These are phyloP conservation scores for Cladosporium sp. DNA, from an alignment of 2,329 filamentous ascomycete species.

Conservation along the genomic window DNA sequence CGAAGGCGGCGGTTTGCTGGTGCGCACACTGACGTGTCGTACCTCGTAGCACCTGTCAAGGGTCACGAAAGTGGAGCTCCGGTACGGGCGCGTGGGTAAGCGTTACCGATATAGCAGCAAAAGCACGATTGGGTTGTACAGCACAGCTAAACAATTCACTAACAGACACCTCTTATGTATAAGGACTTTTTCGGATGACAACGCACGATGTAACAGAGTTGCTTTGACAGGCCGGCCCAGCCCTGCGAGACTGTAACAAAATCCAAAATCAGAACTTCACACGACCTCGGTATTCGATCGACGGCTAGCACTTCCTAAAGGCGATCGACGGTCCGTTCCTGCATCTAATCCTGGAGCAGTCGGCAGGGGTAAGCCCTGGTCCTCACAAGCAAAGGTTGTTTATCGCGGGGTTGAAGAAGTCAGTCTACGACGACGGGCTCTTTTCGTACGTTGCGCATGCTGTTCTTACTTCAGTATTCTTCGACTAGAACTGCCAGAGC, in stretches of 20 bases:
- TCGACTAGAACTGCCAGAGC: too few relatives aligned
- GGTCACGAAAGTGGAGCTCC: slow-evolving; percentile 7
- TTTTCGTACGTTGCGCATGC: too few relatives aligned
- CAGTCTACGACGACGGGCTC: too few relatives aligned
- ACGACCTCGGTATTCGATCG: slow-evolving; percentile 6
- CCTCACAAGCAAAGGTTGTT: neutral
- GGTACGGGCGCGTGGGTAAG: neutral
- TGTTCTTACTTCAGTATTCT: too few relatives aligned
- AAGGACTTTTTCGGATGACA: neutral
- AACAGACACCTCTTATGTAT: neutral
- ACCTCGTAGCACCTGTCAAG: too few relatives aligned
- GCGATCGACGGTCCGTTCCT: slow-evolving; percentile 4
- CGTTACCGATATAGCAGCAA: slow-evolving; percentile 4
- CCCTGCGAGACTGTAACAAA: neutral
- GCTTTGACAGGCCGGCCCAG: neutral
- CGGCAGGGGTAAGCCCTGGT: slow-evolving; percentile 2
- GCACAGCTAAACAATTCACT: neutral
- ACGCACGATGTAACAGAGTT: too few relatives aligned
- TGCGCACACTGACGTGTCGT: slow-evolving; percentile 6
- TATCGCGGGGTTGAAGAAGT: too few relatives aligned
- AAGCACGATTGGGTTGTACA: slow-evolving; percentile 1
- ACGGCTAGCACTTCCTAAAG: slow-evolving; percentile 6
- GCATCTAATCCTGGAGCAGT: neutral
- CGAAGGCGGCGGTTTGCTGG: neutral
- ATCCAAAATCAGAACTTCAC: slow-evolving; percentile 5